Evolutionary conservation across 2,329 filamentous ascomycete species (phyloP).

Genomic region (Venturia oleaginea): DNA sequence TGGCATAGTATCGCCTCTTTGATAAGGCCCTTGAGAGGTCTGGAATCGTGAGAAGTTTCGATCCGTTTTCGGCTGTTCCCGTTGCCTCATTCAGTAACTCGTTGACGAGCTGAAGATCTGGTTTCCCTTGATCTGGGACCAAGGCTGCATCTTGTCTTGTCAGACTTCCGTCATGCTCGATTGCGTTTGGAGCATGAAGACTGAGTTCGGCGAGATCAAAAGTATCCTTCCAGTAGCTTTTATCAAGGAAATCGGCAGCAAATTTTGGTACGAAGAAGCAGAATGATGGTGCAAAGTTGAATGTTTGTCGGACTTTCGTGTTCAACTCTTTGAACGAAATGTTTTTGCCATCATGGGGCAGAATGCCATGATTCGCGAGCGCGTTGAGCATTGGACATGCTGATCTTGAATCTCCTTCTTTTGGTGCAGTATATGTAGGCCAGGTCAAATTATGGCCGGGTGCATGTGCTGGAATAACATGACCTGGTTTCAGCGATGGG

Average conservation of each 20-base stretch:
- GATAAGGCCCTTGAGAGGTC: slow-evolving; percentile 28
- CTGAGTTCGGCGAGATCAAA: slow-evolving; percentile 24
- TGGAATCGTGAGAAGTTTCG: slow-evolving; percentile 25
- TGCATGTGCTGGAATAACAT: slow-evolving; percentile 27
- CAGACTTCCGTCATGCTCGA: slow-evolving; percentile 30
- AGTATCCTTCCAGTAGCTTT: slow-evolving; percentile 10
- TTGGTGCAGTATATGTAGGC: slow-evolving; percentile 30
- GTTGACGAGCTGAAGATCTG: slow-evolving; percentile 21
- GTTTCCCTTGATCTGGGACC: slow-evolving; percentile 21
- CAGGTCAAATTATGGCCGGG: slow-evolving; percentile 29
- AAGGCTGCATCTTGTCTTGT: slow-evolving; percentile 20
- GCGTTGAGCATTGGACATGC: slow-evolving; percentile 27
- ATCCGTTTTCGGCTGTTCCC: slow-evolving; percentile 26
- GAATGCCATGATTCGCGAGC: slow-evolving; percentile 27
- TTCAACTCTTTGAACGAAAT: slow-evolving; percentile 24
- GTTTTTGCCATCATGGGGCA: slow-evolving; percentile 26
- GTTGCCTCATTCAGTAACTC: slow-evolving; percentile 27
- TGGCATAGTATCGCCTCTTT: slow-evolving; percentile 27
- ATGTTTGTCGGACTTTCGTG: slow-evolving; percentile 18
- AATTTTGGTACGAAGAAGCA: slow-evolving; percentile 23
- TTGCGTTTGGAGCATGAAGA: slow-evolving; percentile 22
- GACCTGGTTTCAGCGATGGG: slow-evolving; percentile 27
- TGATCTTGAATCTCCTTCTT: slow-evolving; percentile 18
- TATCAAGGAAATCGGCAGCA: slow-evolving; percentile 17
- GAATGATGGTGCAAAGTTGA: slow-evolving; percentile 25